Percentiles rank a stretch among this genome's conserved stretches.
phyloP scores from a whole-genome alignment of 2,329 filamentous ascomycete species.

The Atkinsonella texensis region DNA sequence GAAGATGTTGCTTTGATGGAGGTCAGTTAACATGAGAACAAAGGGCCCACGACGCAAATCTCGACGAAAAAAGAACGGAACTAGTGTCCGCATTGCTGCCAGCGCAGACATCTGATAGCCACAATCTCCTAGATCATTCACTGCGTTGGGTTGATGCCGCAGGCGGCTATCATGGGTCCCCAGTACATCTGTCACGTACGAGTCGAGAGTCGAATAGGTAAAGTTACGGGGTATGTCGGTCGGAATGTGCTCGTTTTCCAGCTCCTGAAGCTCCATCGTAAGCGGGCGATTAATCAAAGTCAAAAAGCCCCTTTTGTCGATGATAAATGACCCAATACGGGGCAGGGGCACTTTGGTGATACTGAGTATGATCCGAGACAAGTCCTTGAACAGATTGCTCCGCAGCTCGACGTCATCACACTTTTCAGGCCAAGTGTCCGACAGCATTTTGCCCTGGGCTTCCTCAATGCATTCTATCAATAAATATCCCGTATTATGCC shows the following conservation, averaged over 20 bases:
- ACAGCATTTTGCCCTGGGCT: too few relatives aligned
- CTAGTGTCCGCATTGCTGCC: neutral
- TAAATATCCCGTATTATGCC: neutral
- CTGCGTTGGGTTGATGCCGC: neutral
- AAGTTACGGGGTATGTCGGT: neutral
- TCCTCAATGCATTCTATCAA: neutral
- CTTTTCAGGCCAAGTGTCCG: too few relatives aligned
- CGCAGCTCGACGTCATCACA: neutral
- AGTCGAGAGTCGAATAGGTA: neutral
- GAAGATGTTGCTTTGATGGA: slow-evolving; percentile 23
- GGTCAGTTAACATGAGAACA: slow-evolving; percentile 18
- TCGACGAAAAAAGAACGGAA: neutral
- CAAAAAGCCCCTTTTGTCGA: neutral
- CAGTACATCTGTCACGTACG: neutral
- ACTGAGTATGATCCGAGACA: neutral
- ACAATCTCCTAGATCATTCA: neutral
- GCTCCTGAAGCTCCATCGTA: neutral
- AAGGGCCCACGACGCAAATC: slow-evolving; percentile 13
- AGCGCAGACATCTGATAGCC: neutral
- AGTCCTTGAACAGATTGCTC: neutral
- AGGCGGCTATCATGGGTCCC: neutral
- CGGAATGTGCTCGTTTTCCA: neutral
- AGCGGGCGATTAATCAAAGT: neutral
- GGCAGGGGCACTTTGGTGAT: neutral
- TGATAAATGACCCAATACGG: neutral